Conservation (phyloP, 129 eudicot species). For the Escallonia rubra region DNA sequence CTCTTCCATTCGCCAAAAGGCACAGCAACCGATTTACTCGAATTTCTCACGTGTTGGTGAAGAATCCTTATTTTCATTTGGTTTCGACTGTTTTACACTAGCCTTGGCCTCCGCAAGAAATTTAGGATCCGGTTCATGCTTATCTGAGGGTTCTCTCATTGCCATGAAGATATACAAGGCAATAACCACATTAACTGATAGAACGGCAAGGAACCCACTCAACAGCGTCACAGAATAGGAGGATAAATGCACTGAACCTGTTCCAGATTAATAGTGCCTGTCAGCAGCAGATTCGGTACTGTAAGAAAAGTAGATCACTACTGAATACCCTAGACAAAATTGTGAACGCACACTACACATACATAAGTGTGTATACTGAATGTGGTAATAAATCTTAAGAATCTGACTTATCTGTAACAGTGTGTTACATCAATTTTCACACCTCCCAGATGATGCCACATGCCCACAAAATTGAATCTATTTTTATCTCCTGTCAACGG, state of each 20-base stretch:
- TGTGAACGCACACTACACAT: too few relatives aligned
- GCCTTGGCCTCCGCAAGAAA: slow-evolving; percentile 83
- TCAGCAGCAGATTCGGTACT: neutral
- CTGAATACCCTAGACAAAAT: too few relatives aligned
- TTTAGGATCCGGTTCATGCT: slow-evolving; percentile 77
- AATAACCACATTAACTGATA: slow-evolving; percentile 69
- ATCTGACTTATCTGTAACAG: too few relatives aligned
- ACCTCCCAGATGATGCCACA: too few relatives aligned
- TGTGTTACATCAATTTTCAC: too few relatives aligned
- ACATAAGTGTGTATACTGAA: too few relatives aligned
- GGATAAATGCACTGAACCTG: slow-evolving; percentile 59
- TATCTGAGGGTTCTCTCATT: slow-evolving; percentile 64
- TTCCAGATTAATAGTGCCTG: neutral
- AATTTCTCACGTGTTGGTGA: slow-evolving; percentile 30
- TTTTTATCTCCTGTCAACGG: too few relatives aligned
- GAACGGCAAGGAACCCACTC: slow-evolving; percentile 80
- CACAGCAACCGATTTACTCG: slow-evolving; percentile 21
- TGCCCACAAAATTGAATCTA: too few relatives aligned
- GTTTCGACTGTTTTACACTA: slow-evolving; percentile 33
- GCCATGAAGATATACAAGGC: slow-evolving; percentile 80
- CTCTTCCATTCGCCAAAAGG: too few relatives aligned
- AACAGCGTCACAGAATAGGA: slow-evolving; percentile 52
- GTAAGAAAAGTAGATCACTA: too few relatives aligned
- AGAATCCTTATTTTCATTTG: slow-evolving; percentile 22
- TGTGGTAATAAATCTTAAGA: too few relatives aligned